Conservation (phyloP, 345 rosid species). For the Bruguiera gymnorhiza region DNA sequence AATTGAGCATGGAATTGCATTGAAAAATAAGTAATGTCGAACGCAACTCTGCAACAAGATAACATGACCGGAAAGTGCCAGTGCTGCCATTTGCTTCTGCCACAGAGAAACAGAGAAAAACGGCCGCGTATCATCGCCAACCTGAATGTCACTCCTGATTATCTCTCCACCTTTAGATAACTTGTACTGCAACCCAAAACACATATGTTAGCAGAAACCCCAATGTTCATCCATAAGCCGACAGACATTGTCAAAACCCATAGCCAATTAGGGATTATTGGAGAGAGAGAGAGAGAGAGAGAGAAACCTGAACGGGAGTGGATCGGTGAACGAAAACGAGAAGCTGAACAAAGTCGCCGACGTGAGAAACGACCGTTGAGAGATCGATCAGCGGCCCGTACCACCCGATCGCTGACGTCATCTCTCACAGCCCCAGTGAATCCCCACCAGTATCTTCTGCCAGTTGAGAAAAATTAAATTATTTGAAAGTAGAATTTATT, state of each 20-base stretch:
- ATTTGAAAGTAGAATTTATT: too few species aligned
- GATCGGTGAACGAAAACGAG: constrained; percentile 50
- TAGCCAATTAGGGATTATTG: neutral
- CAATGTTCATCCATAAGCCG: too few species aligned
- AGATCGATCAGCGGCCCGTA: constrained; percentile 56
- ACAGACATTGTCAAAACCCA: neutral
- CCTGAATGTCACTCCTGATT: constrained; percentile 53
- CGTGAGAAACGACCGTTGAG: constrained; percentile 35
- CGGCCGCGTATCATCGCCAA: constrained; percentile 52
- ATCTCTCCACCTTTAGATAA: constrained; percentile 42
- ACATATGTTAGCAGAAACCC: neutral
- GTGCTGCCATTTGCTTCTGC: constrained; percentile 43
- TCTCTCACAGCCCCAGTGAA: neutral
- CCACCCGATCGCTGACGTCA: constrained; percentile 44
- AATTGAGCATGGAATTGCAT: neutral
- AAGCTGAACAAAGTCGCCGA: constrained; percentile 59
- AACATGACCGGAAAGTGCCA: constrained; percentile 38
- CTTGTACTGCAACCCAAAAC: constrained; percentile 32
- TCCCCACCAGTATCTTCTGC: neutral
- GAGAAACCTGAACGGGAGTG: constrained; percentile 46
- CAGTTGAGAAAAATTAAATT: too few species aligned
- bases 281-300: neutral
- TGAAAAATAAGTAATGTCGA: neutral
- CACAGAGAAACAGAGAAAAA: constrained; percentile 45
- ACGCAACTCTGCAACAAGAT: constrained; percentile 39